phyloP scores from a whole-genome alignment of 192 early-diverging fungal genomes.

The Backusella tarrabulga region DNA sequence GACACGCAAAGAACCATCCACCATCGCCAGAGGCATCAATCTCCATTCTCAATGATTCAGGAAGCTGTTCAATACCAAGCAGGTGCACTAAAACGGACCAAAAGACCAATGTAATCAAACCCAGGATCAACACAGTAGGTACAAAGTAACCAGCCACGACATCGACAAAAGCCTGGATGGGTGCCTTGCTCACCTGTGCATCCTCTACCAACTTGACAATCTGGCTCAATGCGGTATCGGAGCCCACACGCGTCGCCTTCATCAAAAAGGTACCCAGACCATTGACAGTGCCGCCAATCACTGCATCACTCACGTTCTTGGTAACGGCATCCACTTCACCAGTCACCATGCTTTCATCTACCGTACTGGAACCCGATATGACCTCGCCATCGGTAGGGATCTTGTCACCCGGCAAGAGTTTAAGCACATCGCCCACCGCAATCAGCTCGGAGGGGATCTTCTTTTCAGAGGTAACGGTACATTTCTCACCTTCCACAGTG shows the following conservation, averaged over 20 bases:
- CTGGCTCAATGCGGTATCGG: constrained; percentile 88
- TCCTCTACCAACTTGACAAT: constrained; percentile 92
- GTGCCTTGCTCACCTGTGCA: constrained; percentile 93
- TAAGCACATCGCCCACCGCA: constrained; percentile 81
- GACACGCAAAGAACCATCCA: constrained; percentile 73
- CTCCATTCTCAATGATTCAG: constrained; percentile 35
- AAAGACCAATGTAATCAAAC: constrained; percentile 66
- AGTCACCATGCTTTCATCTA: constrained; percentile 97
- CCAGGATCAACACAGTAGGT: constrained; percentile 76
- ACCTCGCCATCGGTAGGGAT: constrained; percentile 89
- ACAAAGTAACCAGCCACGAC: constrained; percentile 90
- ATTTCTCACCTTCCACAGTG: constrained; percentile 5
- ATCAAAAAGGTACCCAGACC: constrained; percentile 83
- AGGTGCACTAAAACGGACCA: constrained; percentile 60
- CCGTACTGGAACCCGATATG: constrained; percentile 65
- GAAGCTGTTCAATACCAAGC: constrained; percentile 28
- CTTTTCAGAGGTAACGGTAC: constrained; percentile 57
- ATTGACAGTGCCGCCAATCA: constrained; percentile 98
- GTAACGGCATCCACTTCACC: constrained; percentile 84
- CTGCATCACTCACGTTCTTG: constrained; percentile 60
- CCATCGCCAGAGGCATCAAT: constrained; percentile 48
- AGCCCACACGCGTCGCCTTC: constrained; percentile 81
- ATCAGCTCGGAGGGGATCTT: constrained; percentile 85
- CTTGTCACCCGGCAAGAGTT: constrained; percentile 90
- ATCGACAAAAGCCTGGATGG: constrained; percentile 93